Percentiles rank a stretch among this genome's conserved stretches.
These are phyloP conservation scores for Prillingera fragicola DNA, from an alignment of 1,284 basidiomycete genomes.

Conservation along the genomic window DNA sequence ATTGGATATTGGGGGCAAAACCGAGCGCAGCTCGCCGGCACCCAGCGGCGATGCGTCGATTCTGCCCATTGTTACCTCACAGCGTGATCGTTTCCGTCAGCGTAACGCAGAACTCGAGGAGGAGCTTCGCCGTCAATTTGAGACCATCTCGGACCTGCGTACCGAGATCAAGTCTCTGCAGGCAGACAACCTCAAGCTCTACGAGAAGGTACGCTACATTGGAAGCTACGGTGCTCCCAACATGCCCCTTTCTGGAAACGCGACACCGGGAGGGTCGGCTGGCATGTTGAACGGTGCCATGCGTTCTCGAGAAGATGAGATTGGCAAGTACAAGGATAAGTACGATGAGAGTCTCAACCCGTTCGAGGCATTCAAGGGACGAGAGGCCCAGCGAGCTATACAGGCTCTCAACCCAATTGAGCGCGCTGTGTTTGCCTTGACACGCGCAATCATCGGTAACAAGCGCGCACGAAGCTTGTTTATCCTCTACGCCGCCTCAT, in stretches of 20 bases:
- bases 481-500: slow-evolving; percentile 42
- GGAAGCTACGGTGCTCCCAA: slow-evolving; percentile 69
- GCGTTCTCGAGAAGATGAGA: slow-evolving; percentile 57
- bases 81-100: slow-evolving; percentile 90
- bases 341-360: slow-evolving; percentile 98
- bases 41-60: slow-evolving; percentile 78
- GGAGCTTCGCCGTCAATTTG: slow-evolving; percentile 91
- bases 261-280: slow-evolving; percentile 10
- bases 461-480: slow-evolving; percentile 61
- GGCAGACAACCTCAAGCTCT: slow-evolving; percentile 86
- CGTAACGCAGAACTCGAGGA: slow-evolving; percentile 95
- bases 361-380: slow-evolving; percentile 90
- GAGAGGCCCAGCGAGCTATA: slow-evolving; percentile 89
- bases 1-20: slow-evolving; percentile 60
- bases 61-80: slow-evolving; percentile 90
- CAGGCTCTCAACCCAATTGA: slow-evolving; percentile 88
- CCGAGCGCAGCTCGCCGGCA: slow-evolving; percentile 53
- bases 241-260: slow-evolving; percentile 7
- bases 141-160: slow-evolving; percentile 82
- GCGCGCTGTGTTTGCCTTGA: slow-evolving; percentile 76
- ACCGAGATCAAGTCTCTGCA: slow-evolving; percentile 82
- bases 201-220: slow-evolving; percentile 95
- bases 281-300: slow-evolving; percentile 36
- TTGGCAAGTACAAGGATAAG: slow-evolving; percentile 80
- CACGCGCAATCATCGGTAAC: slow-evolving; percentile 79